Evolutionary conservation across 2,329 filamentous ascomycete species (phyloP).

Genomic region (Neoscytalidium dimidiatum): DNA sequence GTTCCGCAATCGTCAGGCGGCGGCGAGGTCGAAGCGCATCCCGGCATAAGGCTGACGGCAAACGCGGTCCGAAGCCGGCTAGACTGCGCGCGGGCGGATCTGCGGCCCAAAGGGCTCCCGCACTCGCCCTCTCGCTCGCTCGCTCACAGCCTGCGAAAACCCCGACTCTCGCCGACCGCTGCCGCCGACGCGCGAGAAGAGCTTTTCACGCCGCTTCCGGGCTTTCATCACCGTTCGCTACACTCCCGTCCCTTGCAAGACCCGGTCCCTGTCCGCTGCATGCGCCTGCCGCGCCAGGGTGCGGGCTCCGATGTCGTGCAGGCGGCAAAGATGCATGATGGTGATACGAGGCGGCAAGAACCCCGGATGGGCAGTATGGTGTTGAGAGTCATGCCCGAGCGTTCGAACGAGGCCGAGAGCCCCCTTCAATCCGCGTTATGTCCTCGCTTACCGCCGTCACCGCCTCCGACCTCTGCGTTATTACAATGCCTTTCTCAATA

Average conservation of each 20-base stretch:
- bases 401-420: background rate
- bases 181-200: background rate
- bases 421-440: background rate
- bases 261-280: background rate
- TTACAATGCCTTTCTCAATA: too few relatives aligned
- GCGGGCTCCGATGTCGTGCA: constrained; percentile 4
- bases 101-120: background rate
- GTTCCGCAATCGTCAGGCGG: constrained; percentile 21
- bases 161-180: background rate
- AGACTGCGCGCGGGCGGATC: constrained; percentile 15
- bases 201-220: background rate
- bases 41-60: constrained; percentile 22
- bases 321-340: constrained; percentile 1
- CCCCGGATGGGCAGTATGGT: background rate
- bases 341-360: constrained; percentile 9
- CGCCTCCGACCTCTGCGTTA: background rate
- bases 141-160: background rate
- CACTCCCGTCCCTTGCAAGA: background rate
- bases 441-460: background rate
- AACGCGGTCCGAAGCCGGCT: constrained; percentile 21
- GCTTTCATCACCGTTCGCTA: background rate
- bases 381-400: background rate
- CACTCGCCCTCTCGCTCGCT: background rate
- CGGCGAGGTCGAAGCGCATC: constrained; percentile 19
- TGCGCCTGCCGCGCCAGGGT: background rate